Base-by-base conservation (phyloP, 768 basidiomycete species). In the Russula virescens region DNA sequence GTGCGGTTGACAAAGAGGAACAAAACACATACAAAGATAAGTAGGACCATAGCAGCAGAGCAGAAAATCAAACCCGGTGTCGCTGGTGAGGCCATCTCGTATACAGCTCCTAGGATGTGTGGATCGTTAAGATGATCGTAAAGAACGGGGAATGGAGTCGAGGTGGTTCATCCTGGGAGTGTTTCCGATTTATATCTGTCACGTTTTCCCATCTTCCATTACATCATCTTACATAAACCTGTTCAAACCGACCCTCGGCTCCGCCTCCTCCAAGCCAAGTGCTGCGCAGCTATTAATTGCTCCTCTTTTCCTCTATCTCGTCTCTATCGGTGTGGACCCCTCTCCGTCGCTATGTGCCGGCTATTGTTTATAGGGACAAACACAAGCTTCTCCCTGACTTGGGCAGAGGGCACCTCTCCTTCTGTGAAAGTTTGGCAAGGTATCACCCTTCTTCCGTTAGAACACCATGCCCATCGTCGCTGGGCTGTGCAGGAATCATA, bases 21-120 rank as follows among this genome's bases (percentile, higher is more conserved):
- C 62, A 53, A 34, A 28, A 35, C 48, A 78, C 84, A 40, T 74
- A 89, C 89, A 67, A 89, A 83, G 66, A 87, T 74, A 46, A 91
- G 82, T 26, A 89, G 77, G 8, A 84, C 81, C 71, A 82, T 83
- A 0, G 88, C 91, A 13, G 82, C 80, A 69, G 90, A 86, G 72
- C 82, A 83, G 67, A 89, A 80, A 68, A 91, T 80, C 60, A 91
- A 74, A 34, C 88, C 89, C 66, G 88, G 88, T 43, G 83, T 48
- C 34, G 88, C 87, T 66, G 85, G 79, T 55, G 80, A 78, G 67
- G 83, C 77, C 82, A 85, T 81, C 7, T 42, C 26, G 42, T 46
- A 23, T 19, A 28, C 16, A 5, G 42, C 14, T 46, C 16, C 18
- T 45, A 23, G 21, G 42, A 34, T 38, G 45, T n/a, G 42, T 5